Evolutionary conservation across 2,329 filamentous ascomycete species (phyloP).

Genomic region (Cyphellophora attinorum): DNA sequence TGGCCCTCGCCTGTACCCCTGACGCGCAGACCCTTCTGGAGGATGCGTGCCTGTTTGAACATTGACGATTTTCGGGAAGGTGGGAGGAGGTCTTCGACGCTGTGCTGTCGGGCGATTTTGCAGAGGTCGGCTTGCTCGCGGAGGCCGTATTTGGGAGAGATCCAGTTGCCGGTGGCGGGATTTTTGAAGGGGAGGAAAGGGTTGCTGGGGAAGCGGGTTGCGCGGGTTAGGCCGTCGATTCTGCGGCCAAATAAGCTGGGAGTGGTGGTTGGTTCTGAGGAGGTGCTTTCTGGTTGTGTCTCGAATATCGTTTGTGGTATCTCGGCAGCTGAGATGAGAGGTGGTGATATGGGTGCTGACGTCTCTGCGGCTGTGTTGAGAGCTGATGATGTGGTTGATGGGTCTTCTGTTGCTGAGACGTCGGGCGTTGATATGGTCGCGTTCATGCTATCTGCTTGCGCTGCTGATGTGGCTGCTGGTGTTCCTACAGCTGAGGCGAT

Average conservation of each 20-base stretch:
- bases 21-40: slow-evolving; percentile 72
- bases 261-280: slow-evolving; percentile 32
- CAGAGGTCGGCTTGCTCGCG: slow-evolving; percentile 84
- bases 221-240: slow-evolving; percentile 21
- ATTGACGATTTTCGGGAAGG: slow-evolving; percentile 66
- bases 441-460: background rate
- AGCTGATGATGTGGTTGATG: too few relatives aligned
- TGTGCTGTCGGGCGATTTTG: slow-evolving; percentile 69
- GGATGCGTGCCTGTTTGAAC: slow-evolving; percentile 54
- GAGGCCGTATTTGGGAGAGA: slow-evolving; percentile 71
- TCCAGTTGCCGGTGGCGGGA: slow-evolving; percentile 70
- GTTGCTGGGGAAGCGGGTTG: slow-evolving; percentile 47
- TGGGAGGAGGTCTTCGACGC: slow-evolving; percentile 73
- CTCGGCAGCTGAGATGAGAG: too few relatives aligned
- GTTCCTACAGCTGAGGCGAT: background rate
- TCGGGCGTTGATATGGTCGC: slow-evolving; percentile 19
- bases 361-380: slow-evolving; percentile 28
- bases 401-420: background rate
- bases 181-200: slow-evolving; percentile 77
- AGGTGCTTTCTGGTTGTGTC: too few relatives aligned
- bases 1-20: slow-evolving; percentile 91
- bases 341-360: slow-evolving; percentile 18
- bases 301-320: too few relatives aligned
- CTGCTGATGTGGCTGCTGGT: background rate
- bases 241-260: slow-evolving; percentile 25